These are phyloP conservation scores for Turritis glabra DNA, from an alignment of 345 rosid genomes.

Conservation along the genomic window DNA sequence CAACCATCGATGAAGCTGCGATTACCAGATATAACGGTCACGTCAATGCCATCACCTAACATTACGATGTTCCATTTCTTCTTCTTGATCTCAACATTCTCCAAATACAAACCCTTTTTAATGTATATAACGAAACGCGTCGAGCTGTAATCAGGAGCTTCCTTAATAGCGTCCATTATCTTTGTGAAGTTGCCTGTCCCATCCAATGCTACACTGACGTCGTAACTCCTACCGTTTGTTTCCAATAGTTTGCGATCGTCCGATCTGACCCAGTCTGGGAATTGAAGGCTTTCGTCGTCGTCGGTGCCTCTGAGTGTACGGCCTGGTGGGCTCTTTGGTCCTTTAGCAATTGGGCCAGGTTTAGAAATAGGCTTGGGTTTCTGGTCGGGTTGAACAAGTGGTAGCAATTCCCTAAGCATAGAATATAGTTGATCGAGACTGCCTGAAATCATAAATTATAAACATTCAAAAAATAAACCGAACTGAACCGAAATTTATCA, in stretches of 20 bases:
- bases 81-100: constrained; percentile 81
- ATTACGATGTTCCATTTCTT: constrained; percentile 83
- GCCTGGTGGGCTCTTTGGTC: constrained; percentile 36
- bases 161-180: constrained; percentile 61
- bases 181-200: constrained; percentile 72
- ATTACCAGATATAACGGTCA: constrained; percentile 65
- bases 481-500: too few relatives aligned
- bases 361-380: constrained; percentile 24
- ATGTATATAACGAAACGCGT: constrained; percentile 56
- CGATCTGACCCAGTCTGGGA: constrained; percentile 62
- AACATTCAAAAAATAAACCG: too few relatives aligned
- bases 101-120: constrained; percentile 66
- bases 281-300: constrained; percentile 18
- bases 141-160: constrained; percentile 70
- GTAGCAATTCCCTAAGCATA: constrained; percentile 54
- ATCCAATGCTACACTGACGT: constrained; percentile 67
- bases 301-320: constrained; percentile 20
- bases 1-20: constrained; percentile 71
- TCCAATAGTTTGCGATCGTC: constrained; percentile 54
- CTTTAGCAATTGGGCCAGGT: constrained; percentile 27
- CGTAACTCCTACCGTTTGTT: constrained; percentile 40
- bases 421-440: constrained; percentile 67
- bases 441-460: constrained; percentile 21
- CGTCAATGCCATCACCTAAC: constrained; percentile 76
- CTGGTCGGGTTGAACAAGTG: constrained; percentile 46